Base-by-base conservation (phyloP, 2,329 filamentous ascomycete species). In the Iodosphaeria phyllophila region DNA sequence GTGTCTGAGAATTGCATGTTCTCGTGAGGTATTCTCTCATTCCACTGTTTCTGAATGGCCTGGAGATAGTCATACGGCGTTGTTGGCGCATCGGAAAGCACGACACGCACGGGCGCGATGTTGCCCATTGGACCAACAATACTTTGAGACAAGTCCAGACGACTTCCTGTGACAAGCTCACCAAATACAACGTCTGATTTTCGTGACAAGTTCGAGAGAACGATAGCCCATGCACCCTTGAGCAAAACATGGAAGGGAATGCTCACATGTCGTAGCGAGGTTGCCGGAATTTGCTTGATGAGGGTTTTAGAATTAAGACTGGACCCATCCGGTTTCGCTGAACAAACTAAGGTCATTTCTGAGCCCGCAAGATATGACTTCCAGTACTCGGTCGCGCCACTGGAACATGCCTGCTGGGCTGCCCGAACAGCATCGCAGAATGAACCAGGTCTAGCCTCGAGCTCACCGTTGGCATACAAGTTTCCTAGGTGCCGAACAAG, bases 211-310 rank as follows among this genome's bases (percentile, higher is more conserved):
- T 52, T 58, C 0, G 60, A 57, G 5, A 72, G 50, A 0, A 61
- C 54, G 30, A 63, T 54, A 1, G 62, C 57, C 64, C 66, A 72
- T 0, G 64, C 64, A 0, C 61, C 56, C 38, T 66, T 67, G 17
- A 70, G 47, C 3, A 70, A 51, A 0, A 59, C 56, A 29, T 63
- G 58, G 18, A 61, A 59, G 0, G 51, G 48, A 29, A 64, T 50
- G 6, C 52, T 54, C 4, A 60, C 43, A 18, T 51, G 52, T 6
- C 48, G 35, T 4, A 59, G 38, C 7, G 53, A 48, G 5, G 48
- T 50, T 1, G 59, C 38, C 1, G 51, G 35, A 11, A 58, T 47
- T 12, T 47, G 48, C 27, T 54, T 47, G 4, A 39, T 41, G 6
- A 62, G 29, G 1, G 50, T 55, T 30, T 47, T 52, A 27, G 48